phyloP scores from a whole-genome alignment of 2,329 filamentous ascomycete genomes.

The Talaromyces sp. region DNA sequence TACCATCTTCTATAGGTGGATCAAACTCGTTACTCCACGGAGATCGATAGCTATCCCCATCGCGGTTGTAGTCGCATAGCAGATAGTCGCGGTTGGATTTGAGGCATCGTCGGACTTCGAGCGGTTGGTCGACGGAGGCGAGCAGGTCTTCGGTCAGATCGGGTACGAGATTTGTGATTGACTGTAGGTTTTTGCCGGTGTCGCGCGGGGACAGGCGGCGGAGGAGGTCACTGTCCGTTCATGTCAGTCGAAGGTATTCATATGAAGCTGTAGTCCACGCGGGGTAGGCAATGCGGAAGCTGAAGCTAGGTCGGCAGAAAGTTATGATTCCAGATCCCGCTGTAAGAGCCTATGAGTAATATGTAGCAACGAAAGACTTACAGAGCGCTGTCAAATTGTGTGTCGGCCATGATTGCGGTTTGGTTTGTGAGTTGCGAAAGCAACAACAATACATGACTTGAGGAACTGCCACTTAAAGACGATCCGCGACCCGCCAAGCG shows the following conservation, averaged over 20 bases:
- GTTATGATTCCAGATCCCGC: background rate
- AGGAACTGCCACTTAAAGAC: conserved; percentile 15
- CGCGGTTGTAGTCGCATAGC: conserved; percentile 98
- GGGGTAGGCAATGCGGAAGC: conserved; percentile 4
- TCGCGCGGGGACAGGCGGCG: conserved; percentile 94
- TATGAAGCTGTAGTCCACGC: background rate
- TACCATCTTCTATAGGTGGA: conserved; percentile 80
- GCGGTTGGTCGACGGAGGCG: conserved; percentile 93
- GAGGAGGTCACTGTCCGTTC: conserved; percentile 74
- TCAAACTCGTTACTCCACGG: conserved; percentile 99
- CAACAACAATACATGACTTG: conserved; percentile 2
- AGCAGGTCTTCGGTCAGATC: conserved; percentile 96
- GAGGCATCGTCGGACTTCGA: conserved; percentile 78
- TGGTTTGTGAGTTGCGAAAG: conserved; percentile 13
- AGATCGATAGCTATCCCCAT: conserved; percentile 94
- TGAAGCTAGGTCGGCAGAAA: background rate
- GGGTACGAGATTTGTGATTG: conserved; percentile 82
- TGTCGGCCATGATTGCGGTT: conserved; percentile 40
- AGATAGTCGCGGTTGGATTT: conserved; percentile 92
- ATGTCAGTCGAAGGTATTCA: background rate
- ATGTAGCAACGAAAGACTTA: conserved; percentile 29
- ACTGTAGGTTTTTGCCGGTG: conserved; percentile 80
- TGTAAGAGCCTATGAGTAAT: background rate
- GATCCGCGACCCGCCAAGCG: conserved; percentile 11
- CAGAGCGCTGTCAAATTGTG: conserved; percentile 51